Evolutionary conservation across 108 stramenopile genomes (phyloP).

Genomic region (Cyclotella cryptica): DNA sequence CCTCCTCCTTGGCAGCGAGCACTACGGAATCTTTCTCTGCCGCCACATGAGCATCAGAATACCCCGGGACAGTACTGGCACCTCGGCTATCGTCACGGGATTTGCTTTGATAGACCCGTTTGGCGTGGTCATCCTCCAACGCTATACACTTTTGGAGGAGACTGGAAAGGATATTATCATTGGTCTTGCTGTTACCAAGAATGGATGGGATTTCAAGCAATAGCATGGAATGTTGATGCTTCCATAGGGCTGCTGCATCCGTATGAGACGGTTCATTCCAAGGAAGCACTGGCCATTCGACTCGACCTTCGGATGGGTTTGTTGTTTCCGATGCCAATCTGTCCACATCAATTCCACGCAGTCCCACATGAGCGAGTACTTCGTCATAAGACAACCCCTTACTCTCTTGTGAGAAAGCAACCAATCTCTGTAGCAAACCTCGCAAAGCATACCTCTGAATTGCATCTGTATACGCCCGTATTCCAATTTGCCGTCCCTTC

Average conservation of each 20-base stretch:
- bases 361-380: constrained; percentile 29
- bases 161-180: constrained; percentile 17
- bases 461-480: constrained; percentile 77
- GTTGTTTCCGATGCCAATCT: neutral
- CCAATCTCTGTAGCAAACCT: constrained; percentile 62
- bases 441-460: constrained; percentile 80
- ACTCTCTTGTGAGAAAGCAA: neutral
- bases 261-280: constrained; percentile 67
- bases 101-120: constrained; percentile 70
- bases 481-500: constrained; percentile 64
- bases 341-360: constrained; percentile 10
- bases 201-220: constrained; percentile 62
- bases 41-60: constrained; percentile 63
- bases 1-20: constrained; percentile 49
- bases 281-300: constrained; percentile 70
- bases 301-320: constrained; percentile 13
- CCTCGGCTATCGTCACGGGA: constrained; percentile 84
- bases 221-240: constrained; percentile 63
- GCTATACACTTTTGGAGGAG: constrained; percentile 55
- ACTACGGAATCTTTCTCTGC: constrained; percentile 80
- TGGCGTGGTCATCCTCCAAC: constrained; percentile 71
- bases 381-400: constrained; percentile 6
- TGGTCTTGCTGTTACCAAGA: neutral
- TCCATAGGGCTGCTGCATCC: constrained; percentile 50
- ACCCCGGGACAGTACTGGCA: constrained; percentile 77